phyloP scores from a whole-genome alignment of 306 rosid species.

The Rosa persica region DNA sequence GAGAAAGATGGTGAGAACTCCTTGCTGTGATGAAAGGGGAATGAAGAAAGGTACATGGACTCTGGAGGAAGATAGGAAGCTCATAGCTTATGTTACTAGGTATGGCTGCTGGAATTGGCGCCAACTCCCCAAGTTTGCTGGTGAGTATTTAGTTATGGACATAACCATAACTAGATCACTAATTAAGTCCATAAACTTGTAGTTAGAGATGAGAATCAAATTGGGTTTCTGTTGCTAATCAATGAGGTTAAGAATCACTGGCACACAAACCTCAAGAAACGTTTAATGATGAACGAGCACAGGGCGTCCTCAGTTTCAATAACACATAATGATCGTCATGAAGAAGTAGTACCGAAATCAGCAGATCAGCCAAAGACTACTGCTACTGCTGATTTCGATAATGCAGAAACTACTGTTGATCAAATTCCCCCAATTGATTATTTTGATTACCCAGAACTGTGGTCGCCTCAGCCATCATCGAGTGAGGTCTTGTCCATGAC shows the following conservation, averaged over 20 bases:
- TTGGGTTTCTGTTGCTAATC: background rate
- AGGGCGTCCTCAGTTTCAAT: constrained; percentile 1
- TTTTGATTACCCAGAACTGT: constrained; percentile 2
- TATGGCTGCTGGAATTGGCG: constrained; percentile 97
- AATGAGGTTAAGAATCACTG: constrained; percentile 78
- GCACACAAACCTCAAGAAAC: constrained; percentile 64
- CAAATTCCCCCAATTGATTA: background rate
- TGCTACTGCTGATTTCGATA: background rate
- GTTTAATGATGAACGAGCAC: constrained; percentile 4
- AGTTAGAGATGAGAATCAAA: background rate
- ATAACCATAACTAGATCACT: background rate
- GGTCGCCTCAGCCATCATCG: constrained; percentile 16
- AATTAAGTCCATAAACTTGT: background rate
- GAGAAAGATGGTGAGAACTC: constrained; percentile 63
- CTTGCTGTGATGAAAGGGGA: constrained; percentile 57
- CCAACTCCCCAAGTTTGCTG: constrained; percentile 84
- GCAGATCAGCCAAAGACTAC: background rate
- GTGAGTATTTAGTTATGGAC: constrained; percentile 26
- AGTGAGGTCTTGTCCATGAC: constrained; percentile 25
- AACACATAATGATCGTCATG: background rate
- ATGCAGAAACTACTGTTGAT: background rate
- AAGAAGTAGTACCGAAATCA: constrained; percentile 6
- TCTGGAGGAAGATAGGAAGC: constrained; percentile 68
- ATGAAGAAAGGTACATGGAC: constrained; percentile 82
- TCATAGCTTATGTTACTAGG: constrained; percentile 70